Evolutionary conservation across 352 stramenopile species (phyloP), one percentile per base, ranked within the genome.

Genomic region (Thalassiosira mediterranea): DNA sequence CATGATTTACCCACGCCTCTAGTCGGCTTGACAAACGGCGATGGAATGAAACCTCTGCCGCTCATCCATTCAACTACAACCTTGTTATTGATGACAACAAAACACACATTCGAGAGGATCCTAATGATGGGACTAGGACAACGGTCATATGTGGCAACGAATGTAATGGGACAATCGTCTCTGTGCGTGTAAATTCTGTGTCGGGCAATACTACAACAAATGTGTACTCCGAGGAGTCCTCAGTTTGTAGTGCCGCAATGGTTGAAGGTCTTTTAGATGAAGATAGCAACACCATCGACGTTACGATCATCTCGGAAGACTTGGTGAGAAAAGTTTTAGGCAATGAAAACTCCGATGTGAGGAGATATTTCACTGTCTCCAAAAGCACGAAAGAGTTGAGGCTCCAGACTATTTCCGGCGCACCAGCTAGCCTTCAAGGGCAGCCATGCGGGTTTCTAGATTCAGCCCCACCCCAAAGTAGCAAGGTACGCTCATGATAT

Each of bases 341-440:
- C 40, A 40, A 5, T 58, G 48, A 57, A 19, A 42, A 1, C n/a
- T 15, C 37, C 61, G 8, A 28, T 26, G 19, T 17, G n/a, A 48
- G 51, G 15, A 62, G 81, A 59, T 78, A 67, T 58, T 84, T 69
- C 44, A 26, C 40, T 40, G 46, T 81, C 3, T 75, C 63, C 17
- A 53, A 44, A 23, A 68, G 42, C 15, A 71, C 64, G 37, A 28
- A 60, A 57, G 64, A 81, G 19, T 48, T 96, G 10, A 90, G 95
- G 72, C 89, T 97, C 4, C 90, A 98, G 58, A 98, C 95, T 3
- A 87, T 98, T 15, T 93, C 95, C 4, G 96, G 96, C 11, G 81
- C 84, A 7, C 92, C 95, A 7, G 88, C 91, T 13, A 93, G 90
- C 19, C 80, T 95, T 10, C 86, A 96, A 8, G 90, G 94, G 58